These are phyloP conservation scores for Candida chauliodis DNA, from an alignment of 805 yeast species.

Conservation along the genomic window DNA sequence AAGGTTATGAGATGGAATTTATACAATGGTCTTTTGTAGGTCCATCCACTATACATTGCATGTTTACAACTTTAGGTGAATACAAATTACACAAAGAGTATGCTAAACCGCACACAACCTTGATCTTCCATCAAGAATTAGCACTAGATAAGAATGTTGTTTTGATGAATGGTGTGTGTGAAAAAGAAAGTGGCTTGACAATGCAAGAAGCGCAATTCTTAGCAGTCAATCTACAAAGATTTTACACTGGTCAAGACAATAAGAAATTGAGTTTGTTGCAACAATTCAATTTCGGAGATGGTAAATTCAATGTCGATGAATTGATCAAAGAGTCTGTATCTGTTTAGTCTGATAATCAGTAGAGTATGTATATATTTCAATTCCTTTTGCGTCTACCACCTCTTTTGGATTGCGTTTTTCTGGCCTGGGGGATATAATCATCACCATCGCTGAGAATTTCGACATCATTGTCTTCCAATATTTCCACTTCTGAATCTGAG, in stretches of 20 bases:
- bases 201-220: constrained; percentile 76
- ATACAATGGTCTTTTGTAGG: constrained; percentile 93
- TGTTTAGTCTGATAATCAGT: too few relatives aligned
- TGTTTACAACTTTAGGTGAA: constrained; percentile 89
- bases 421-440: background rate
- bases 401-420: constrained; percentile 1
- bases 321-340: constrained; percentile 74
- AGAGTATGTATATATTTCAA: constrained; percentile 34
- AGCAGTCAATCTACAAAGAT: constrained; percentile 72
- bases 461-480: constrained; percentile 3
- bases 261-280: constrained; percentile 54
- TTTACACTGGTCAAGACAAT: constrained; percentile 63
- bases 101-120: constrained; percentile 92
- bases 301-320: constrained; percentile 60
- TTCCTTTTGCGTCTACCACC: constrained; percentile 4
- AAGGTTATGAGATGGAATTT: constrained; percentile 77
- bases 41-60: constrained; percentile 77
- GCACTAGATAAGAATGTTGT: constrained; percentile 56
- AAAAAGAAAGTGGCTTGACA: constrained; percentile 62
- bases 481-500: constrained; percentile 7
- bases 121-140: constrained; percentile 82
- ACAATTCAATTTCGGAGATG: constrained; percentile 68
- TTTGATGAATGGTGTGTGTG: constrained; percentile 84
- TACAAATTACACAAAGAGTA: constrained; percentile 85
- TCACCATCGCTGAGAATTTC: constrained; percentile 7